Evolutionary conservation across 2,329 filamentous ascomycete genomes (phyloP).

Genomic region (Fusarium concolor): DNA sequence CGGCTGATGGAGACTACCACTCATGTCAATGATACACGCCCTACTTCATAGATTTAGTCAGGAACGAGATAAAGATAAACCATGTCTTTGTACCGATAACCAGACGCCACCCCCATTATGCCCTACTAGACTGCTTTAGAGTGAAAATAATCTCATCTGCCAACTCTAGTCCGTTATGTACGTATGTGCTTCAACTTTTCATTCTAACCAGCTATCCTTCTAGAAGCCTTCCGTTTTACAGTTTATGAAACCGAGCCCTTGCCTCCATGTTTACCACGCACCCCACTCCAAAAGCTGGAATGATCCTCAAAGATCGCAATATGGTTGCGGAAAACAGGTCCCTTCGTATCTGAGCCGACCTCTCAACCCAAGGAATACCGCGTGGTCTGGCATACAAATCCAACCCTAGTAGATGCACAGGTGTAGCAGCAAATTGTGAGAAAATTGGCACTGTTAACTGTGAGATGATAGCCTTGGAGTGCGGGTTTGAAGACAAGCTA

Average conservation of each 20-base stretch:
- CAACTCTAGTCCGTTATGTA: background rate
- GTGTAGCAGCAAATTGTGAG: slow-evolving; percentile 49
- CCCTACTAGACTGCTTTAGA: background rate
- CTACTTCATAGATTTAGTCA: slow-evolving; percentile 25
- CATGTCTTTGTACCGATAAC: background rate
- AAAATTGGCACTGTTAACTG: slow-evolving; percentile 48
- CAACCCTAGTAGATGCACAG: slow-evolving; percentile 46
- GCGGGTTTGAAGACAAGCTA: slow-evolving; percentile 36
- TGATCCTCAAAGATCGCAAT: slow-evolving; percentile 46
- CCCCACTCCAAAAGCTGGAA: slow-evolving; percentile 50
- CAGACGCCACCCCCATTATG: rapidly evolving
- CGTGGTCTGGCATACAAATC: slow-evolving; percentile 37
- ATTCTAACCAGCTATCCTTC: rapidly evolving
- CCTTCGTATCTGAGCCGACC: slow-evolving; percentile 37
- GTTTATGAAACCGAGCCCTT: slow-evolving; percentile 29
- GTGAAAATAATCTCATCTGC: background rate
- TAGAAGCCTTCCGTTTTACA: background rate
- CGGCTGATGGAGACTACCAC: slow-evolving; percentile 53
- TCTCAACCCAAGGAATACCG: slow-evolving; percentile 24
- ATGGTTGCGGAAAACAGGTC: slow-evolving; percentile 46
- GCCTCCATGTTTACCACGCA: slow-evolving; percentile 45
- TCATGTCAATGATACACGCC: slow-evolving; percentile 56
- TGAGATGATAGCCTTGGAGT: slow-evolving; percentile 44
- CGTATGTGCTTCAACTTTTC: background rate
- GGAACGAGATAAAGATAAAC: background rate